phyloP scores from a whole-genome alignment of 1,284 basidiomycete species.

The Ganoderma meredithae region DNA sequence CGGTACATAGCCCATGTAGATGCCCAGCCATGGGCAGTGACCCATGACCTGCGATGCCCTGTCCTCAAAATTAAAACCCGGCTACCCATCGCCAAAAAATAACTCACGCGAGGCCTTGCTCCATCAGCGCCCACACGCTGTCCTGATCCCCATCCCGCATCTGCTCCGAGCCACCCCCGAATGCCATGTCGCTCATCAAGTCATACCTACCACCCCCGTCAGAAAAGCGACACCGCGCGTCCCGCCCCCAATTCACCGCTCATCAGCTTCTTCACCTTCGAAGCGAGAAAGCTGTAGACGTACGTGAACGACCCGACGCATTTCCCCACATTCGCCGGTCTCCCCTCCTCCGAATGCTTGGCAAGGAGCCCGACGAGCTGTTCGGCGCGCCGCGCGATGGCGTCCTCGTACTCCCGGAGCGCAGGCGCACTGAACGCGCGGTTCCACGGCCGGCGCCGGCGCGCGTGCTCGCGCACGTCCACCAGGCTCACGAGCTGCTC shows the following conservation, averaged over 20 bases:
- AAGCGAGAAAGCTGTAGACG: constrained; percentile 22
- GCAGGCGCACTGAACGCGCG: constrained; percentile 47
- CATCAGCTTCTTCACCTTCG: background rate
- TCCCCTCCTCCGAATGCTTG: constrained; percentile 17
- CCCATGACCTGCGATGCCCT: constrained; percentile 11
- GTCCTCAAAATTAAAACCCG: background rate
- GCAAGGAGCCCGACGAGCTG: constrained; percentile 45
- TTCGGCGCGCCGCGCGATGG: constrained; percentile 41
- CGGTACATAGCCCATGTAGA: constrained; percentile 22
- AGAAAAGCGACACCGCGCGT: background rate
- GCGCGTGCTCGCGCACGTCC: constrained; percentile 45
- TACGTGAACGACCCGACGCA: constrained; percentile 47
- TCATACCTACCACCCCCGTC: constrained; percentile 42
- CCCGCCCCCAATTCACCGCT: background rate
- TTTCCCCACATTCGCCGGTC: constrained; percentile 41
- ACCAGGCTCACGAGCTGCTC: constrained; percentile 42
- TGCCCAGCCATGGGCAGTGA: constrained; percentile 13
- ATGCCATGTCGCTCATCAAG: constrained; percentile 49
- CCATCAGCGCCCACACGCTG: constrained; percentile 24
- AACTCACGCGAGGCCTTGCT: constrained; percentile 25
- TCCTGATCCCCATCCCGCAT: constrained; percentile 25
- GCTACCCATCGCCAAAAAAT: background rate
- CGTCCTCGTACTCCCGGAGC: constrained; percentile 48
- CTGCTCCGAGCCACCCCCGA: constrained; percentile 27
- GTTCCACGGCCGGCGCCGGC: constrained; percentile 51